A percentile compares a stretch with the other conserved stretches of the same genome.
Conservation (phyloP, 352 stramenopile species). For the Phytophthora sp. region DNA sequence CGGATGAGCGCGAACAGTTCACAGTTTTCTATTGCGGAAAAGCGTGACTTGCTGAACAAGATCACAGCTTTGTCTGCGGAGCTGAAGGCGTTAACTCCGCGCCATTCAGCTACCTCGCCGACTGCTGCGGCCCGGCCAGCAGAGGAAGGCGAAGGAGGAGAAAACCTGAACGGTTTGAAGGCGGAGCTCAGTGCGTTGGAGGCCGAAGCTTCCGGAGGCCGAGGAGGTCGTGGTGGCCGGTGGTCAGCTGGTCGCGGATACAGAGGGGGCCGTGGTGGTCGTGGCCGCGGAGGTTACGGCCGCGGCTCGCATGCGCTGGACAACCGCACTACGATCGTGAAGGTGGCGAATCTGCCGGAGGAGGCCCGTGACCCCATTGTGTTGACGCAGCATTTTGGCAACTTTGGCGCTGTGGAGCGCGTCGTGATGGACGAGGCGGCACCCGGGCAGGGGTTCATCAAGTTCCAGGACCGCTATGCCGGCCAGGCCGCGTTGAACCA, state of each 20-base stretch:
- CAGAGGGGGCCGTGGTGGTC: constrained; percentile 54
- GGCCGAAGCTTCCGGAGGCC: constrained; percentile 49
- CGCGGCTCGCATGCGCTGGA: constrained; percentile 73
- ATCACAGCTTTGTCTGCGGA: constrained; percentile 78
- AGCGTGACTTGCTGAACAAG: constrained; percentile 84
- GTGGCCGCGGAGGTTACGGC: constrained; percentile 51
- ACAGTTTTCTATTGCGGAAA: constrained; percentile 72
- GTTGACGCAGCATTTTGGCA: constrained; percentile 86
- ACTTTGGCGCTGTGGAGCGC: constrained; percentile 81
- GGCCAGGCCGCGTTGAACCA: constrained; percentile 72
- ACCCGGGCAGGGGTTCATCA: constrained; percentile 68
- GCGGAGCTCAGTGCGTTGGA: constrained; percentile 73
- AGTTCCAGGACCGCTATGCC: constrained; percentile 84
- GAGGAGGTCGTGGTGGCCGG: constrained; percentile 43
- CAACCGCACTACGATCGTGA: constrained; percentile 87
- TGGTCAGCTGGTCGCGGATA: constrained; percentile 53
- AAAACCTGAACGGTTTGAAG: constrained; percentile 60
- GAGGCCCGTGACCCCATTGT: constrained; percentile 78
- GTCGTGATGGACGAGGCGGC: constrained; percentile 66
- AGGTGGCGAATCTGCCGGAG: constrained; percentile 76
- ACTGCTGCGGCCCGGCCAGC: constrained; percentile 7
- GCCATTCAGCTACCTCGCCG: constrained; percentile 30
- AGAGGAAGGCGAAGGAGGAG: constrained; percentile 16
- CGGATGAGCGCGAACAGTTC: constrained; percentile 82
- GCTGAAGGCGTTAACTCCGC: constrained; percentile 63